A percentile compares a stretch with the other conserved stretches of the same genome.
Evolutionary conservation across 768 basidiomycete species (phyloP).

Genomic region (Boletus tomentosulus): DNA sequence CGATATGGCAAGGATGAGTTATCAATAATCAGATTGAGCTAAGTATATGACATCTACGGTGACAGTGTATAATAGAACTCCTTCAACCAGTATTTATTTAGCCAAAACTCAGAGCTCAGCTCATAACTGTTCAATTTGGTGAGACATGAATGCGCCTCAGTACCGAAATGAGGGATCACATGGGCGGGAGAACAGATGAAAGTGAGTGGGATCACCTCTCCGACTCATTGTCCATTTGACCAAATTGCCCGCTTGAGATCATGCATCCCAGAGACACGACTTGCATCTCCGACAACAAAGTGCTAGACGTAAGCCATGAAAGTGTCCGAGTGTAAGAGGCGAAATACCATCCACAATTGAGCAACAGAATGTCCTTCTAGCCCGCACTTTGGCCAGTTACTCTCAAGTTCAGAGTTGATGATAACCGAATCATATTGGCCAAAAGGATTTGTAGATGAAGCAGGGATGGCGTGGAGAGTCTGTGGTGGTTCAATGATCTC

Average conservation of each 20-base stretch:
- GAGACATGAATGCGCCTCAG: slow-evolving; percentile 20
- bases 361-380: slow-evolving; percentile 16
- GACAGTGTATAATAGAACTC: slow-evolving; percentile 20
- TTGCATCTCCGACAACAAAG: slow-evolving; percentile 18
- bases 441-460: slow-evolving; percentile 3
- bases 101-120: slow-evolving; percentile 20
- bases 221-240: slow-evolving; percentile 14
- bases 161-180: slow-evolving; percentile 27
- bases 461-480: neutral
- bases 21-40: too few species aligned
- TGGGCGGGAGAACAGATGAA: slow-evolving; percentile 22
- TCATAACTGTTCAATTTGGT: slow-evolving; percentile 21
- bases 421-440: slow-evolving; percentile 15
- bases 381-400: slow-evolving; percentile 13
- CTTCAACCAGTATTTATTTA: slow-evolving; percentile 35
- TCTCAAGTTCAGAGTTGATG: slow-evolving; percentile 3
- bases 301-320: slow-evolving; percentile 27
- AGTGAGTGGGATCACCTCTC: slow-evolving; percentile 27
- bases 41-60: neutral
- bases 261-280: slow-evolving; percentile 21
- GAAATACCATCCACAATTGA: slow-evolving; percentile 18
- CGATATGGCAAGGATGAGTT: too few species aligned
- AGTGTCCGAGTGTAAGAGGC: neutral
- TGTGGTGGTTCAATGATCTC: slow-evolving; percentile 13
- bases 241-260: slow-evolving; percentile 17